phyloP scores from a whole-genome alignment of 2,329 filamentous ascomycete genomes.

The Diplodia sapinea region DNA sequence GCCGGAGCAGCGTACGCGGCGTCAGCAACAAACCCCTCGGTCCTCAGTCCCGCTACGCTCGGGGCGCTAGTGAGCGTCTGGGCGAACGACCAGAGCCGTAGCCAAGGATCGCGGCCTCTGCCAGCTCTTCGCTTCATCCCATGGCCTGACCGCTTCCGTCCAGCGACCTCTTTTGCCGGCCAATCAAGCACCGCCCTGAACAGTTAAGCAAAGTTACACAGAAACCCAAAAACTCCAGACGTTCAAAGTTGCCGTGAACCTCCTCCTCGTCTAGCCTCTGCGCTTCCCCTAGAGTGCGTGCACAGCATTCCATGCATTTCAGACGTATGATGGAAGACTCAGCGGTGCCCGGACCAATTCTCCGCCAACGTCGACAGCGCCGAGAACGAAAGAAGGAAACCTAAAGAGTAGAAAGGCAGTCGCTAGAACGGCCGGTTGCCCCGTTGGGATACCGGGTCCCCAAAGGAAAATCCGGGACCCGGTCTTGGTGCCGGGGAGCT shows the following conservation, averaged over 20 bases:
- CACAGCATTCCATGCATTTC: conserved; percentile 20
- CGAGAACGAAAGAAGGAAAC: not conserved
- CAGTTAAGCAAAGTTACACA: conserved; percentile 29
- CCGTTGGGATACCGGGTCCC: not conserved
- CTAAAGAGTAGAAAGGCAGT: not conserved
- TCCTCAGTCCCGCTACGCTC: not conserved
- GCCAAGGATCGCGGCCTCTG: conserved; percentile 19
- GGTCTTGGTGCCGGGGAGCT: not conserved
- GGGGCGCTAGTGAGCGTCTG: not conserved
- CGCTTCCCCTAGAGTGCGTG: conserved; percentile 1
- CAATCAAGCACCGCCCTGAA: not conserved
- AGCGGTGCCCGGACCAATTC: not conserved
- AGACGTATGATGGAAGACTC: conserved; percentile 17
- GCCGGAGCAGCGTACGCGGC: not conserved
- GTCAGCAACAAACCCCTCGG: too few relatives aligned
- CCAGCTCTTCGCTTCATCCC: not conserved
- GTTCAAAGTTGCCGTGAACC: conserved; percentile 15
- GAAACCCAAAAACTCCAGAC: conserved; percentile 28
- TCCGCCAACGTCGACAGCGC: not conserved
- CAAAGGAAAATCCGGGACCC: not conserved
- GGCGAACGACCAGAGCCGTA: conserved; percentile 4
- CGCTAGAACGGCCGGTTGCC: not conserved
- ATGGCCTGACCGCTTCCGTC: conserved; percentile 21
- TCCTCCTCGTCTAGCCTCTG: conserved; percentile 1
- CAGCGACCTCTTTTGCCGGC: not conserved